phyloP scores from a whole-genome alignment of 2,329 filamentous ascomycete species.

The Calonectria pteridis region DNA sequence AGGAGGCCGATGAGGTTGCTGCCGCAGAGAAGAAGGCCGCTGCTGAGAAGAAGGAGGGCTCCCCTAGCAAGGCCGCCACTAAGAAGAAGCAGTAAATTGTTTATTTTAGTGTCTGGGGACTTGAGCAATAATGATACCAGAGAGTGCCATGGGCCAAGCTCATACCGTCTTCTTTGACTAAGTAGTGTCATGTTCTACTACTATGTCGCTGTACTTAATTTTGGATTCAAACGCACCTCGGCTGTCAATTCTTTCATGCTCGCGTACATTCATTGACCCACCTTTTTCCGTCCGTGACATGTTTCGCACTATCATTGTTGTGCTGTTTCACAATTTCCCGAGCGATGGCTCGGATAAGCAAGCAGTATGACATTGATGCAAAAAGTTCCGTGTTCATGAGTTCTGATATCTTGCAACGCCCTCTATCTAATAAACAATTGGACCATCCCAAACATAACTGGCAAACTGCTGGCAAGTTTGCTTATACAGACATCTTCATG shows the following conservation, averaged over 20 bases:
- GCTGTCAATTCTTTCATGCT: not conserved
- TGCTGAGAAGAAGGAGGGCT: constrained; percentile 48
- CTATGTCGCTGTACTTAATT: not conserved
- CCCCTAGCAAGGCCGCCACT: constrained; percentile 43
- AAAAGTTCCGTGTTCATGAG: not conserved
- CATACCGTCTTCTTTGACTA: not conserved
- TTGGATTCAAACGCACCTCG: constrained; percentile 8
- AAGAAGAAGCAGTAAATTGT: constrained; percentile 54
- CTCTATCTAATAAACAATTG: constrained; percentile 28
- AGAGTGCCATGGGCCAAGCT: not conserved
- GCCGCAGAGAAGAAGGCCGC: constrained; percentile 63
- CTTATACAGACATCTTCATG: constrained; percentile 96
- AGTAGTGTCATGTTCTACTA: constrained; percentile 9
- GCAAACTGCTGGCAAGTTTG: not conserved
- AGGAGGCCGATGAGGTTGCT: constrained; percentile 84
- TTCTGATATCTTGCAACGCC: constrained; percentile 30
- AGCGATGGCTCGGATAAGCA: not conserved
- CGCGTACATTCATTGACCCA: too few species aligned
- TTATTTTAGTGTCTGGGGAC: not conserved
- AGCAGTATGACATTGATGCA: not conserved
- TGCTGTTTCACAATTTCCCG: not conserved
- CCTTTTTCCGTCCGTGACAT: not conserved
- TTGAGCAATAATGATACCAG: not conserved
- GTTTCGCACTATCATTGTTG: not conserved
- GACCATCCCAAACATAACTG: constrained; percentile 4